These are phyloP conservation scores for Vigna nakashimae DNA, from an alignment of 306 rosid genomes.

Conservation along the genomic window DNA sequence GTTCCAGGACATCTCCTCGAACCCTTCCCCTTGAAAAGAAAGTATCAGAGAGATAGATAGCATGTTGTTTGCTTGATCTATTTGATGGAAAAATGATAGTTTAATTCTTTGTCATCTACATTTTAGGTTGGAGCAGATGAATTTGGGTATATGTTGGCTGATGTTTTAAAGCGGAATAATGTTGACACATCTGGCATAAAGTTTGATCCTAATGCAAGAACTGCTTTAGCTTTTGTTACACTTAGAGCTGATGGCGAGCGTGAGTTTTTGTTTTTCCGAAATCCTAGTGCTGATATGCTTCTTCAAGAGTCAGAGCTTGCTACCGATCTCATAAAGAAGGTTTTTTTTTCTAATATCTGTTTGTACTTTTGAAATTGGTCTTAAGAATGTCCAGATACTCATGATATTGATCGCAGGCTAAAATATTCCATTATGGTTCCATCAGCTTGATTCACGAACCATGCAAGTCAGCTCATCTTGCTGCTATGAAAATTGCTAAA, in stretches of 20 bases:
- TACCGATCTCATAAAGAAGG: conserved; percentile 68
- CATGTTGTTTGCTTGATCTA: conserved; percentile 1
- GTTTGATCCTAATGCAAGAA: conserved; percentile 81
- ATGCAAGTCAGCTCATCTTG: conserved; percentile 79
- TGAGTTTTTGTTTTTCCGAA: conserved; percentile 90
- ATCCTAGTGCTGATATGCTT: conserved; percentile 99
- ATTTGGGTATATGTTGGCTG: conserved; percentile 80
- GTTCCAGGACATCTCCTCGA: background rate
- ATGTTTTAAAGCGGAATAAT: conserved; percentile 74
- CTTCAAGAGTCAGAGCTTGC: conserved; percentile 83
- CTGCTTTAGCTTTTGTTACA: conserved; percentile 89
- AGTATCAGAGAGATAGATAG: background rate
- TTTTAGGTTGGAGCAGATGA: conserved; percentile 92
- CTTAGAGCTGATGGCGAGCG: conserved; percentile 96
- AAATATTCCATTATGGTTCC: conserved; percentile 88
- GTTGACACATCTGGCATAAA: conserved; percentile 78
- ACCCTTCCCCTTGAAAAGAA: background rate
- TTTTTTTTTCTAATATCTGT: conserved; percentile 8
- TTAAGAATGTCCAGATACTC: conserved; percentile 23
- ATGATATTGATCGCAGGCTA: conserved; percentile 63
- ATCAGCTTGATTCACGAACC: conserved; percentile 94
- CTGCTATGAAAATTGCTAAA: conserved; percentile 80
- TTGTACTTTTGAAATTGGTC: background rate
- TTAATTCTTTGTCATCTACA: conserved; percentile 21
- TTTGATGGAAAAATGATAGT: background rate